These are phyloP conservation scores for Emergomyces orientalis DNA, from an alignment of 2,329 filamentous ascomycete genomes.

Conservation along the genomic window DNA sequence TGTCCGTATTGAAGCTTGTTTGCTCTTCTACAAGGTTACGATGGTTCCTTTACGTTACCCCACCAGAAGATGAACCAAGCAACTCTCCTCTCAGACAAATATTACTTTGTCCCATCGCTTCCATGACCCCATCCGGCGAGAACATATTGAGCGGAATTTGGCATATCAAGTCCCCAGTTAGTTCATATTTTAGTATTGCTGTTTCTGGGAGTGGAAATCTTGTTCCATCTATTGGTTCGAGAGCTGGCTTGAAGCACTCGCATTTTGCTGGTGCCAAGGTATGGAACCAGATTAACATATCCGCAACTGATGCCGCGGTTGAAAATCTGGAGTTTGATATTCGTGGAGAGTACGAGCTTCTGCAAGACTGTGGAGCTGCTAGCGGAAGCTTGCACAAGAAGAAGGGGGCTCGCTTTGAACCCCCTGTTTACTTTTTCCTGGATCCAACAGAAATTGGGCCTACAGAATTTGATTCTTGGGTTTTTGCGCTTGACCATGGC, in stretches of 20 bases:
- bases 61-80: constrained; percentile 29
- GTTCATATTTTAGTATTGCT: constrained; percentile 25
- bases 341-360: constrained; percentile 42
- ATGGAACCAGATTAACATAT: constrained; percentile 37
- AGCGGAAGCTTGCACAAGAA: constrained; percentile 46
- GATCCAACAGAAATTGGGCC: constrained; percentile 45
- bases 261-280: constrained; percentile 36
- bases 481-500: constrained; percentile 45
- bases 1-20: constrained; percentile 34
- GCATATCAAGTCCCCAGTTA: constrained; percentile 37
- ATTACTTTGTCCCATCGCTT: constrained; percentile 40
- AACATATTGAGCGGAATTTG: constrained; percentile 34
- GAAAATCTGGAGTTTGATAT: constrained; percentile 32
- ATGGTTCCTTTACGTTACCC: constrained; percentile 44
- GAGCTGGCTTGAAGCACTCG: constrained; percentile 32
- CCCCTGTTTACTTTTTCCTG: constrained; percentile 47
- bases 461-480: constrained; percentile 43
- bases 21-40: constrained; percentile 25
- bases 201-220: constrained; percentile 29
- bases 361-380: constrained; percentile 51
- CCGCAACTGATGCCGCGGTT: constrained; percentile 23
- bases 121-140: constrained; percentile 31
- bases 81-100: constrained; percentile 36
- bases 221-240: constrained; percentile 32
- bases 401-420: constrained; percentile 10